phyloP scores from a whole-genome alignment of 163 green algal genomes.

The Volvox carteri region DNA sequence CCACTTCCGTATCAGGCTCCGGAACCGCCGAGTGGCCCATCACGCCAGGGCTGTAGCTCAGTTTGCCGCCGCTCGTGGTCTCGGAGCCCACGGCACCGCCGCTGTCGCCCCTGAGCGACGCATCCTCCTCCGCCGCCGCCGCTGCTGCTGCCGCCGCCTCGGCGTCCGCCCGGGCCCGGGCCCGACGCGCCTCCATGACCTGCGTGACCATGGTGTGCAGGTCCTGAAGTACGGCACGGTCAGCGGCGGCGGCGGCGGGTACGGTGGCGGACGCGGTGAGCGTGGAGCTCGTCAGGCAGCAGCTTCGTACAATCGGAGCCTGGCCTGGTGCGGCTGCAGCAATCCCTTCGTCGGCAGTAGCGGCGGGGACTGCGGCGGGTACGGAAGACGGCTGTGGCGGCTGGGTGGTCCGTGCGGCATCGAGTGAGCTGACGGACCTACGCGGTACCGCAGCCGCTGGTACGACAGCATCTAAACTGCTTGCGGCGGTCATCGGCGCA shows the following conservation, averaged over 20 bases:
- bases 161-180: background rate
- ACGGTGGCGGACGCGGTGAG: conserved; percentile 45
- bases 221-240: conserved; percentile 32
- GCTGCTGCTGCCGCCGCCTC: background rate
- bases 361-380: too few relatives aligned
- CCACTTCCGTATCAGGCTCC: conserved; percentile 23
- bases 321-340: too few relatives aligned
- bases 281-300: background rate
- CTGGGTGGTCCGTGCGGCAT: too few relatives aligned
- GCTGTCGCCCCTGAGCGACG: background rate
- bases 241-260: conserved; percentile 10
- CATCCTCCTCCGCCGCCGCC: background rate
- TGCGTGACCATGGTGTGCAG: conserved; percentile 46
- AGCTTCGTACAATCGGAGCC: background rate
- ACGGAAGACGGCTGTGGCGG: too few relatives aligned
- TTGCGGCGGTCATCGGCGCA: background rate
- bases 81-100: background rate
- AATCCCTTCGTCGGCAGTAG: too few relatives aligned
- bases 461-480: background rate
- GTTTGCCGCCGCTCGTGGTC: background rate
- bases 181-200: conserved; percentile 42
- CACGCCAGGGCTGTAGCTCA: conserved; percentile 48
- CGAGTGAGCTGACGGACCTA: too few relatives aligned
- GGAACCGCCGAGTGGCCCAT: conserved; percentile 39
- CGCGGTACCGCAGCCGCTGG: too few relatives aligned